Percentiles rank a stretch among this genome's conserved stretches.
Conservation (phyloP, 495 filamentous ascomycete genomes). For the Podospora appendiculata region DNA sequence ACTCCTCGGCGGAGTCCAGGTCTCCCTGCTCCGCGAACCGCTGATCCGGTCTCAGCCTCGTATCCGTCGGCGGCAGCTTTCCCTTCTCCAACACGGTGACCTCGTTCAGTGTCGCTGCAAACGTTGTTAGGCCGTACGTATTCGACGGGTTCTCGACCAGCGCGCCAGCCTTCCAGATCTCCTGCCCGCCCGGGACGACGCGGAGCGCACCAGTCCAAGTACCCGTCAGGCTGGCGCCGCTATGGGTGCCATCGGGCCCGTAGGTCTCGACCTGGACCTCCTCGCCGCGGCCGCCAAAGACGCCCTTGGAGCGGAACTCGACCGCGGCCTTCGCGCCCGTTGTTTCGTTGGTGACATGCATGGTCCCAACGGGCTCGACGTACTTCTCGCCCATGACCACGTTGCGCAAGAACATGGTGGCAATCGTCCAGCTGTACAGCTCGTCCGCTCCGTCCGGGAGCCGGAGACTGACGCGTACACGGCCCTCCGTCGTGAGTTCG, state of each 20-base stretch:
- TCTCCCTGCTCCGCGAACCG: constrained; percentile 75
- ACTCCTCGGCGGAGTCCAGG: constrained; percentile 73
- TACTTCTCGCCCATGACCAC: constrained; percentile 98
- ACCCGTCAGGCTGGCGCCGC: constrained; percentile 59
- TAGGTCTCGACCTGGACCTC: constrained; percentile 72
- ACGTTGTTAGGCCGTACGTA: constrained; percentile 79
- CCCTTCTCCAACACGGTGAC: constrained; percentile 70
- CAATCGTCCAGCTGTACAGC: constrained; percentile 72
- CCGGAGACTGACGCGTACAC: constrained; percentile 60
- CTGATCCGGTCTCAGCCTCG: constrained; percentile 83
- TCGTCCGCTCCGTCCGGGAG: constrained; percentile 53
- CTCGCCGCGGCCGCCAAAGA: constrained; percentile 92
- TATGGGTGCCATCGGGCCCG: constrained; percentile 51
- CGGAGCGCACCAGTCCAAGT: constrained; percentile 76
- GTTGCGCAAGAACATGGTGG: constrained; percentile 87
- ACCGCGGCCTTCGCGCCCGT: constrained; percentile 70
- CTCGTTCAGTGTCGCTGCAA: constrained; percentile 83
- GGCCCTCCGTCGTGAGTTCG: constrained; percentile 86
- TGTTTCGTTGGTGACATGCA: constrained; percentile 74
- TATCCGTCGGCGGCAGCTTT: constrained; percentile 71
- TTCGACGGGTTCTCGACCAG: constrained; percentile 68
- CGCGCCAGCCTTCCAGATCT: constrained; percentile 70
- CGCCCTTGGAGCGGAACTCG: constrained; percentile 86
- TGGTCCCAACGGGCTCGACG: constrained; percentile 84
- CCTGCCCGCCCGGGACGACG: constrained; percentile 51